Evolutionary conservation across 805 yeast genomes (phyloP).

Genomic region (Yamadazyma phyllophila): DNA sequence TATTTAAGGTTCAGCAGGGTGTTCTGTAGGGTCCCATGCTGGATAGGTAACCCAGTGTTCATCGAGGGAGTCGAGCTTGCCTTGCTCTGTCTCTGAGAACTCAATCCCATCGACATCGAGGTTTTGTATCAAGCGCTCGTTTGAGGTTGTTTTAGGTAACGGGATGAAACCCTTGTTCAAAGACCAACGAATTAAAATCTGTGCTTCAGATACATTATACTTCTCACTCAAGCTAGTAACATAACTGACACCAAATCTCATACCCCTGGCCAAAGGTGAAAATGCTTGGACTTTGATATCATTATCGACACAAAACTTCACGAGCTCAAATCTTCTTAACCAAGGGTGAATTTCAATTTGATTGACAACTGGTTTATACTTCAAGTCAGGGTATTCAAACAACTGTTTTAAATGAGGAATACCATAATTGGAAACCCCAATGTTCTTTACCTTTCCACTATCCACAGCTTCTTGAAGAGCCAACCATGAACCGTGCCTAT

Average conservation of each 20-base stretch:
- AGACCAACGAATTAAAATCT: conserved; percentile 71
- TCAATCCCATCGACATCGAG: conserved; percentile 42
- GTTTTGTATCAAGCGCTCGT: conserved; percentile 52
- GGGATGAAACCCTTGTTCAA: conserved; percentile 69
- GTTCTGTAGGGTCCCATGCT: conserved; percentile 8
- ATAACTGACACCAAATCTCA: conserved; percentile 52
- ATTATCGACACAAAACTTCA: conserved; percentile 49
- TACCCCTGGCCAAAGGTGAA: conserved; percentile 74
- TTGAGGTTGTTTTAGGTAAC: conserved; percentile 61
- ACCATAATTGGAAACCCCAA: conserved; percentile 37
- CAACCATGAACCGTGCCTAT: conserved; percentile 57
- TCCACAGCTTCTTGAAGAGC: conserved; percentile 76
- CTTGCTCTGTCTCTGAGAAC: conserved; percentile 5
- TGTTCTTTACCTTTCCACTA: conserved; percentile 45
- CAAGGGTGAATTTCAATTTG: conserved; percentile 37
- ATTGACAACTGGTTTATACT: conserved; percentile 31
- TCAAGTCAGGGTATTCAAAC: conserved; percentile 19
- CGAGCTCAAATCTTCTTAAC: conserved; percentile 69
- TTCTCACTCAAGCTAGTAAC: conserved; percentile 49
- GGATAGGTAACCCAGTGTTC: conserved; percentile 2
- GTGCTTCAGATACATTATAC: conserved; percentile 53
- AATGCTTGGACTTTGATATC: conserved; percentile 69
- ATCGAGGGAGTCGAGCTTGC: conserved; percentile 1
- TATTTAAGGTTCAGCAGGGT: neutral
- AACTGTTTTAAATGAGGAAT: conserved; percentile 25